Evolutionary conservation across 2,329 filamentous ascomycete species (phyloP), one percentile per base, ranked within the genome.

Genomic region (Colletotrichum ledebouriae): DNA sequence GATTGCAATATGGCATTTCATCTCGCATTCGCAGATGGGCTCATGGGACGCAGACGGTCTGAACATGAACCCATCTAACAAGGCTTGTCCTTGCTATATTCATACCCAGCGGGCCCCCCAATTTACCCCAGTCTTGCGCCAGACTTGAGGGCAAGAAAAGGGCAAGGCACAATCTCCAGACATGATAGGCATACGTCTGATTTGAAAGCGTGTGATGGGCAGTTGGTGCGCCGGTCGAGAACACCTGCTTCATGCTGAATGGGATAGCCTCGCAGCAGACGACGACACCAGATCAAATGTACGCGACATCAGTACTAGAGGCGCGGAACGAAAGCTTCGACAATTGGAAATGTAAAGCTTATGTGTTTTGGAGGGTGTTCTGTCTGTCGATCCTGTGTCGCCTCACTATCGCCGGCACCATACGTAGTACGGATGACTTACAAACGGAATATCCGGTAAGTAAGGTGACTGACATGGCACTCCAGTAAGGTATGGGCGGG

Each of bases 211-310:
- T 50, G 60, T 42, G 53, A 10, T 59, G 60, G 39, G 17, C 37
- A 39, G 37, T 29, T 34, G 52, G 57, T 62, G 17, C 12, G 39
- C 57, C 37, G 42, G 20, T 44, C 56, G 56, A 61, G 56, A 67
- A 69, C 58, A 57, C 58, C 46, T 59, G 39, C 67, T 59, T 53
- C 63, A 68, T 22, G 39, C 39, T 53, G 52, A 63, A 63, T 59
- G 67, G 67, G 33, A 29, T 50, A 62, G 44, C 57, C 67, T 62
- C 49, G 62, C 25, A 59, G n/a, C 10, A 5, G 33, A 9, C 20
- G 15, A 39, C 22, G 22, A 50, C 49, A 49, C 29, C 46, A 52
- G 39, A 59, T 49, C 58, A 50, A 50, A 44, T 37, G 20, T 17
- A 13, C 11, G 17, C n/a, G 15, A 52, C 15, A 3, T 10, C 13